A percentile compares a stretch with the other conserved stretches of the same genome.
phyloP scores from a whole-genome alignment of 192 early-diverging fungal genomes.

The Spinellus fusiger region DNA sequence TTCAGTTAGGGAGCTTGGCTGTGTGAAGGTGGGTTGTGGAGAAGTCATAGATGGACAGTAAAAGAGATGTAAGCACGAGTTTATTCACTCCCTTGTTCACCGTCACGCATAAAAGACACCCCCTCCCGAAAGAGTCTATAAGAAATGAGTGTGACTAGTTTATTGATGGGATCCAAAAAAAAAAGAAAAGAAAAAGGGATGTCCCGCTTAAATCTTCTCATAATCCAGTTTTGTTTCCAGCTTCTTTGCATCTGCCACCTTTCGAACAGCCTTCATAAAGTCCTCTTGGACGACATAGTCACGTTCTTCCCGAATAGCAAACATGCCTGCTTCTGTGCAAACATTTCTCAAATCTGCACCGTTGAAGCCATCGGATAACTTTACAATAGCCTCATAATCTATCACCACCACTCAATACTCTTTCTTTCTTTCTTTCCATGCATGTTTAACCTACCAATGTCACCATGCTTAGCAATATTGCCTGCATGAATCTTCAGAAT shows the following conservation, averaged over 20 bases:
- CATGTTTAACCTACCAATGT: constrained; percentile 63
- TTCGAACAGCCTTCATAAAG: constrained; percentile 99
- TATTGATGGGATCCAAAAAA: too few relatives aligned
- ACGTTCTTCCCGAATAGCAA: constrained; percentile 98
- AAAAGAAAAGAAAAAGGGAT: too few relatives aligned
- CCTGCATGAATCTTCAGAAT: constrained; percentile 96
- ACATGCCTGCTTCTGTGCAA: constrained; percentile 99
- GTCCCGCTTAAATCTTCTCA: constrained; percentile 64
- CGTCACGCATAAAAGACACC: neutral
- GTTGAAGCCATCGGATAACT: constrained; percentile 97
- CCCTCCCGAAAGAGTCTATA: neutral
- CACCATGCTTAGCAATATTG: constrained; percentile 91
- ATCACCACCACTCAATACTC: neutral
- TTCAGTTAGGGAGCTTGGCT: neutral
- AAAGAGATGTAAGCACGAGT: neutral
- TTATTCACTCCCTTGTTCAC: neutral
- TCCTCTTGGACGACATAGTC: constrained; percentile 98
- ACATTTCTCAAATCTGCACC: constrained; percentile 98
- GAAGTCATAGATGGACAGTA: neutral
- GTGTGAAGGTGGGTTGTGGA: neutral
- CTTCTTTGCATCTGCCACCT: constrained; percentile 97
- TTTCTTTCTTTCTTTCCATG: neutral
- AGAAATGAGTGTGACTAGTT: neutral
- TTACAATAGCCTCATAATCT: constrained; percentile 98
- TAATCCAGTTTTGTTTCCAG: constrained; percentile 86